A percentile compares a stretch with the other conserved stretches of the same genome.
phyloP scores from a whole-genome alignment of 345 rosid genomes.

The Gossypium raimondii region DNA sequence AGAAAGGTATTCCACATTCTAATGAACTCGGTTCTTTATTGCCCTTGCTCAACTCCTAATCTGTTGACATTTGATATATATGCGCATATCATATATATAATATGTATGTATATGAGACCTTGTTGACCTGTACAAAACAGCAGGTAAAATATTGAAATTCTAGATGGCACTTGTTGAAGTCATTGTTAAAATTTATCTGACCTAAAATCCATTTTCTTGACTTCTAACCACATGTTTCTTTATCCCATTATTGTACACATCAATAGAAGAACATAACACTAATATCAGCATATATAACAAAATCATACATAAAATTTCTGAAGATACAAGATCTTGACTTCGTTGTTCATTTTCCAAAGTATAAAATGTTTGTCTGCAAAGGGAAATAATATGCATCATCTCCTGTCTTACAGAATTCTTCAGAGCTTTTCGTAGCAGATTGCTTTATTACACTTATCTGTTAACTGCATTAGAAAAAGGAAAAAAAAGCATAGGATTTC shows the following conservation, averaged over 20 bases:
- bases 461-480: neutral
- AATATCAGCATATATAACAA: neutral
- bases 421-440: neutral
- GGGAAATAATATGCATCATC: neutral
- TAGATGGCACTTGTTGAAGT: neutral
- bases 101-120: neutral
- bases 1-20: constrained; percentile 45
- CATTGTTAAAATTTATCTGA: neutral
- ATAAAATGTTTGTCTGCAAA: neutral
- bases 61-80: neutral
- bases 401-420: neutral
- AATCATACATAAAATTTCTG: neutral
- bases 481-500: neutral
- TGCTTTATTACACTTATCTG: neutral
- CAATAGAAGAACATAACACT: neutral
- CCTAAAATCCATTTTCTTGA: neutral
- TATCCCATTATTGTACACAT: neutral
- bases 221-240: neutral
- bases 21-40: neutral
- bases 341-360: neutral
- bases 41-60: neutral
- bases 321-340: too few species aligned
- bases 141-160: neutral
- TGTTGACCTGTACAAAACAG: neutral
- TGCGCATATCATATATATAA: neutral